Evolutionary conservation across 805 yeast genomes (phyloP), one percentile per base, ranked within the genome.

Genomic region (Trichomonascus vanleenenianus): DNA sequence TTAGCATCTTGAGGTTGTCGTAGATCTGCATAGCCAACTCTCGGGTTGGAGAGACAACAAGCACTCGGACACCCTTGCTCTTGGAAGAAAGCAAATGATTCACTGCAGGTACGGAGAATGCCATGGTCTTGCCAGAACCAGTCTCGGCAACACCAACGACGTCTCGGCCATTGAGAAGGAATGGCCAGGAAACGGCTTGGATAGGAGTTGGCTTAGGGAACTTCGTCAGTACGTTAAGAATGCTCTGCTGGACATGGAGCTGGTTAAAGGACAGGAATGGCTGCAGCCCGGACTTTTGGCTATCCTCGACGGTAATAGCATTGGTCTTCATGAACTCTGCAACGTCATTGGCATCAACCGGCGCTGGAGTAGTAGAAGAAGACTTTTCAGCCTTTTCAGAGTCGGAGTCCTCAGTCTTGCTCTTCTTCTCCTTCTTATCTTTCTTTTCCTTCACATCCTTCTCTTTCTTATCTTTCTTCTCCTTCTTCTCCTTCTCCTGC

Each of bases 71-170:
- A 15, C 83, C 83, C 32, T 66, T 32, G 62, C 40, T 67, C 16
- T 51, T 45, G 19, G 50, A 52, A n/a, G 69, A 59, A 35, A 79
- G 57, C 47, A 91, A 68, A 51, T 80, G 79, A 59, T 86, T 74
- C 44, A 91, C 75, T n/a, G 97, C 96, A 40, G 99, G 98, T 30
- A 93, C 93, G 62, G 96, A 96, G 63, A 91, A 93, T 0, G 96
- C 97, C 67, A 91, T 83, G 0, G 98, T 91, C 66, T 91, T 91
- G 60, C 98, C 98, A 0, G 96, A 86, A 33, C 98, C 98, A 2
- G 98, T 91, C 68, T 91, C 97, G 11, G 98, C 98, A 53, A 91
- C 96, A 64, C 97, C 98, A 54, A 91, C 78, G 20, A 89, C 95
- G 62, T 91, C 98, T 48, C 81, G 75, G 14, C 84, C 83, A 16